Conservation (phyloP, 2,329 filamentous ascomycete genomes). For the Aureobasidium sp. region DNA sequence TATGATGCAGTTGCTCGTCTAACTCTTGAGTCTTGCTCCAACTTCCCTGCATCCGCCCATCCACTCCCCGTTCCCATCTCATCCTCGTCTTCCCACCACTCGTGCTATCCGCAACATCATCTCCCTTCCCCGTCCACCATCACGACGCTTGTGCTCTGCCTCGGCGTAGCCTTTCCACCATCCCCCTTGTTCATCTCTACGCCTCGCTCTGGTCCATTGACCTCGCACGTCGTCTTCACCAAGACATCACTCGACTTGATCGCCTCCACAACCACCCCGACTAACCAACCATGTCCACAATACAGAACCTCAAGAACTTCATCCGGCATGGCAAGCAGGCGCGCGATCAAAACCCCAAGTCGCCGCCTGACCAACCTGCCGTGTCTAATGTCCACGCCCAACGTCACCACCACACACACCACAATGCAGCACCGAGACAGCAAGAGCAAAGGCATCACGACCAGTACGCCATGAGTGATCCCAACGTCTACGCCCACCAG, state of each 20-base stretch:
- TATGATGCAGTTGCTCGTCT: slow-evolving; percentile 14
- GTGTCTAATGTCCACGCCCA: slow-evolving; percentile 59
- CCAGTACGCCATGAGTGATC: slow-evolving; percentile 50
- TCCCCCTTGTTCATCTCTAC: background rate
- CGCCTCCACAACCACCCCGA: background rate
- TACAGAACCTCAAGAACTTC: slow-evolving; percentile 97
- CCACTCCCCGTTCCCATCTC: slow-evolving; percentile 7
- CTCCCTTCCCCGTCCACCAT: background rate
- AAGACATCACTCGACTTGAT: background rate
- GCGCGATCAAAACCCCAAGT: slow-evolving; percentile 55
- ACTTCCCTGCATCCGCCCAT: background rate
- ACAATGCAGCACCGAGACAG: slow-evolving; percentile 36
- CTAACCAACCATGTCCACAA: slow-evolving; percentile 53
- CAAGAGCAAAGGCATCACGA: slow-evolving; percentile 23
- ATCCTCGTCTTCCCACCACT: slow-evolving; percentile 4
- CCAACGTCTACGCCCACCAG: slow-evolving; percentile 55
- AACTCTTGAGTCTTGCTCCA: slow-evolving; percentile 12
- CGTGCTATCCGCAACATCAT: slow-evolving; percentile 9
- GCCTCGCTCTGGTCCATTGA: background rate
- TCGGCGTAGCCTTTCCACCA: background rate
- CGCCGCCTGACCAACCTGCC: slow-evolving; percentile 53
- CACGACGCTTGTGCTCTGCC: slow-evolving; percentile 6
- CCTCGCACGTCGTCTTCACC: background rate
- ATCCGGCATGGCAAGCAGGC: slow-evolving; percentile 97
- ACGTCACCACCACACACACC: slow-evolving; percentile 41